These are phyloP conservation scores for Ogataea methylovora DNA, from an alignment of 805 yeast species.

Conservation along the genomic window DNA sequence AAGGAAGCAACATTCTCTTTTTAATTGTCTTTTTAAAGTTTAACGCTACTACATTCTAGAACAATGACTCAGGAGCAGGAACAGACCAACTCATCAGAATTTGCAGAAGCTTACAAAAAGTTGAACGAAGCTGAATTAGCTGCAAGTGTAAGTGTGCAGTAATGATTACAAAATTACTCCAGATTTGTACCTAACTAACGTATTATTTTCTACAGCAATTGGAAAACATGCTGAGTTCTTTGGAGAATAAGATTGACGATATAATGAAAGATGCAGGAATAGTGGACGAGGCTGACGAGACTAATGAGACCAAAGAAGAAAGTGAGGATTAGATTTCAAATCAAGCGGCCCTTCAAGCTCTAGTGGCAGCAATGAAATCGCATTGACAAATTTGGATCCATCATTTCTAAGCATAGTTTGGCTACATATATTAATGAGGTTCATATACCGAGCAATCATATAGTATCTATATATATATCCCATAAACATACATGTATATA, in stretches of 20 bases:
- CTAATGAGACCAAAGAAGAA: too few relatives aligned
- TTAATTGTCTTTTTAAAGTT: too few relatives aligned
- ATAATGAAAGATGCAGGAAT: slow-evolving; percentile 42
- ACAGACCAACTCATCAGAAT: slow-evolving; percentile 16
- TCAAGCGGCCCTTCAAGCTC: too few relatives aligned
- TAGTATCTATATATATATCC: too few relatives aligned
- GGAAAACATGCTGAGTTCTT: slow-evolving; percentile 55
- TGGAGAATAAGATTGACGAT: slow-evolving; percentile 58
- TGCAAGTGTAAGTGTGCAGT: slow-evolving; percentile 32
- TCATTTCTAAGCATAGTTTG: too few relatives aligned
- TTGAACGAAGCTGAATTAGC: slow-evolving; percentile 64
- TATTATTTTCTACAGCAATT: slow-evolving; percentile 26
- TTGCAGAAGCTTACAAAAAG: slow-evolving; percentile 52
- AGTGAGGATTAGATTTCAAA: too few relatives aligned
- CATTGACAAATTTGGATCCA: too few relatives aligned
- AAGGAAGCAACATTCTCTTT: too few relatives aligned
- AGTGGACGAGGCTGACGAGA: not conserved
- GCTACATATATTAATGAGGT: too few relatives aligned
- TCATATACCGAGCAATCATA: too few relatives aligned
- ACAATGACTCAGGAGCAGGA: slow-evolving; percentile 1
- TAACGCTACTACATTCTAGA: not conserved
- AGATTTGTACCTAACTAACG: slow-evolving; percentile 1
- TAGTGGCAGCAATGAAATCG: too few relatives aligned
- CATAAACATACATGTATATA: too few relatives aligned
- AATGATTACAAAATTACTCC: not conserved